These are phyloP conservation scores for Smittium mucronatum DNA, from an alignment of 371 early-diverging fungal species.

Conservation along the genomic window DNA sequence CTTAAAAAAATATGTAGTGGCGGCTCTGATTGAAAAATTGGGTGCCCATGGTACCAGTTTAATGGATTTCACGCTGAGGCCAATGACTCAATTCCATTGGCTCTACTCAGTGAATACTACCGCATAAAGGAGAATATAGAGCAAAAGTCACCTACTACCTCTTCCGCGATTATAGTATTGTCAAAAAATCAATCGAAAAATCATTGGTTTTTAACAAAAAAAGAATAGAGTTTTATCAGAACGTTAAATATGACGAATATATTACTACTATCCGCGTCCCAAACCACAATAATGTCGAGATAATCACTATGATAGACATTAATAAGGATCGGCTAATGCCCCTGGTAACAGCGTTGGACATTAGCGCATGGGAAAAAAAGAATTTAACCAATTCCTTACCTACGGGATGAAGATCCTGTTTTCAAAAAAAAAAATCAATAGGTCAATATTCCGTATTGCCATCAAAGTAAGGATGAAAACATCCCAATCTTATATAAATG, in stretches of 20 bases:
- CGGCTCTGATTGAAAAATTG: no score
- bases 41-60: neutral
- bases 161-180: neutral
- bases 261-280: slow-evolving; percentile 2
- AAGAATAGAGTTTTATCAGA: slow-evolving; percentile 2
- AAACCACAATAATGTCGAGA: neutral
- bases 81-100: neutral
- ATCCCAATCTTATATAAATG: neutral
- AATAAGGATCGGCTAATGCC: neutral
- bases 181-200: neutral
- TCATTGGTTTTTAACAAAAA: neutral
- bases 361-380: neutral
- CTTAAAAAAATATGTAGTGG: no score
- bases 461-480: neutral
- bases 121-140: neutral
- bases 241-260: neutral
- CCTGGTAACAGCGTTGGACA: neutral
- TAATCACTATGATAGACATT: neutral
- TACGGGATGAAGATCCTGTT: neutral
- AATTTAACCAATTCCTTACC: neutral
- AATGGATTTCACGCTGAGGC: neutral
- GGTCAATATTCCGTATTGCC: neutral
- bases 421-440: neutral
- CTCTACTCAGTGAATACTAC: neutral
- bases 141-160: neutral